These are phyloP conservation scores for Amylocarpus encephaloides DNA, from an alignment of 2,329 filamentous ascomycete species.

Conservation along the genomic window DNA sequence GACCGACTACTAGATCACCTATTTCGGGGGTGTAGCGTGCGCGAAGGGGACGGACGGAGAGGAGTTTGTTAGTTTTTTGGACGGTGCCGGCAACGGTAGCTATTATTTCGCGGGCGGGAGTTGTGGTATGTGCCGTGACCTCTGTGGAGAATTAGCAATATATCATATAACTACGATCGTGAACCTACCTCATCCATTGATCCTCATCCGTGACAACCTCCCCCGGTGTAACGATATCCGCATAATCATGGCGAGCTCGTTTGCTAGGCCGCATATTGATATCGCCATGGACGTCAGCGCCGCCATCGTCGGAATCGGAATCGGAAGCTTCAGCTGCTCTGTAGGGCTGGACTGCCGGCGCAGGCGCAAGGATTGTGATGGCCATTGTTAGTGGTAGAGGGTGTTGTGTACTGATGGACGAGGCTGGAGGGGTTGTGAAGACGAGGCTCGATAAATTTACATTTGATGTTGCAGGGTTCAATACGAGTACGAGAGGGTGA, in stretches of 20 bases:
- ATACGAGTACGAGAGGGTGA: too few relatives aligned
- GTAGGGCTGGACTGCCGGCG: slow-evolving; percentile 21
- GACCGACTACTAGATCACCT: slow-evolving; percentile 87
- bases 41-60: slow-evolving; percentile 83
- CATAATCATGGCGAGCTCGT: slow-evolving; percentile 32
- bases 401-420: slow-evolving; percentile 1
- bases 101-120: slow-evolving; percentile 64
- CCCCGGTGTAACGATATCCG: slow-evolving; percentile 76
- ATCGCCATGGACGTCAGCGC: slow-evolving; percentile 29
- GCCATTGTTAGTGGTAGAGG: slow-evolving; percentile 31
- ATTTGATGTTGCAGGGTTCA: too few relatives aligned
- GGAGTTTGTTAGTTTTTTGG: slow-evolving; percentile 91
- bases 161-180: neutral
- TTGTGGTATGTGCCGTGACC: slow-evolving; percentile 93
- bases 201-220: slow-evolving; percentile 81
- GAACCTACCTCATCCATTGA: slow-evolving; percentile 82
- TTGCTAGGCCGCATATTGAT: slow-evolving; percentile 40
- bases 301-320: slow-evolving; percentile 28
- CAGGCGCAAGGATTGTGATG: slow-evolving; percentile 32
- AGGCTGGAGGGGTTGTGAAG: too few relatives aligned
- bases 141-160: slow-evolving; percentile 38
- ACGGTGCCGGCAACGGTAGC: slow-evolving; percentile 88
- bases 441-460: too few relatives aligned
- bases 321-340: slow-evolving; percentile 11
- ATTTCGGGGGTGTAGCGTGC: slow-evolving; percentile 95